phyloP scores from a whole-genome alignment of 2,329 filamentous ascomycete species.

The Penicillium sp. region DNA sequence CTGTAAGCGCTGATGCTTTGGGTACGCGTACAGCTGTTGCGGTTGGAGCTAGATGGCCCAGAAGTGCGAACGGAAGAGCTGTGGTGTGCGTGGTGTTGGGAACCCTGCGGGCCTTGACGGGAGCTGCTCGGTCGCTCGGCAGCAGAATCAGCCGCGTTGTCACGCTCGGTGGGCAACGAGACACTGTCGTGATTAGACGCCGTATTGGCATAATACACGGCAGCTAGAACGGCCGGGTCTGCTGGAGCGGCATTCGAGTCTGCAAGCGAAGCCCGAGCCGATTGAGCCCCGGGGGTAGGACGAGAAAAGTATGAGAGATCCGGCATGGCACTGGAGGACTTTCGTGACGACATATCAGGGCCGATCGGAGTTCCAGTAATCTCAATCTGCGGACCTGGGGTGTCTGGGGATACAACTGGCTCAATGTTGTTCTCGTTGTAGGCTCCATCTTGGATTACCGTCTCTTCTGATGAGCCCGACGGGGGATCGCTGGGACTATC shows the following conservation, averaged over 20 bases:
- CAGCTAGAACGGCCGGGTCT: slow-evolving; percentile 30
- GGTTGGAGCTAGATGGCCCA: slow-evolving; percentile 33
- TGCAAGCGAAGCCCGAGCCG: slow-evolving; percentile 14
- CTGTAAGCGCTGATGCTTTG: slow-evolving; percentile 45
- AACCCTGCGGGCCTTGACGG: slow-evolving; percentile 22
- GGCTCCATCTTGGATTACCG: slow-evolving; percentile 12
- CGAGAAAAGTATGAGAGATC: slow-evolving; percentile 28
- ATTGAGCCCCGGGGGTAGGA: slow-evolving; percentile 14
- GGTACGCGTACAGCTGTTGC: slow-evolving; percentile 40
- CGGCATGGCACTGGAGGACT: slow-evolving; percentile 33
- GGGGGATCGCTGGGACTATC: slow-evolving; percentile 13
- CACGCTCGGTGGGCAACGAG: slow-evolving; percentile 9
- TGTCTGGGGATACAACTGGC: slow-evolving; percentile 37
- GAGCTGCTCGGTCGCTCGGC: slow-evolving; percentile 31
- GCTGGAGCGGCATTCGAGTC: slow-evolving; percentile 2
- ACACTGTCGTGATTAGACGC: slow-evolving; percentile 13
- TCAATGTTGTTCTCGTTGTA: slow-evolving; percentile 36
- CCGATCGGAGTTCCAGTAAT: slow-evolving; percentile 30
- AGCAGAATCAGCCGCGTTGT: slow-evolving; percentile 14
- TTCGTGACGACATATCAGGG: slow-evolving; percentile 26
- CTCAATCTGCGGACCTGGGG: slow-evolving; percentile 35
- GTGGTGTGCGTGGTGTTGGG: slow-evolving; percentile 33
- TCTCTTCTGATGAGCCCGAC: slow-evolving; percentile 11
- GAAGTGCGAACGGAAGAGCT: slow-evolving; percentile 37
- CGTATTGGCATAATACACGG: slow-evolving; percentile 29